Evolutionary conservation across 495 filamentous ascomycete species (phyloP).

Genomic region (Podospora anserina): DNA sequence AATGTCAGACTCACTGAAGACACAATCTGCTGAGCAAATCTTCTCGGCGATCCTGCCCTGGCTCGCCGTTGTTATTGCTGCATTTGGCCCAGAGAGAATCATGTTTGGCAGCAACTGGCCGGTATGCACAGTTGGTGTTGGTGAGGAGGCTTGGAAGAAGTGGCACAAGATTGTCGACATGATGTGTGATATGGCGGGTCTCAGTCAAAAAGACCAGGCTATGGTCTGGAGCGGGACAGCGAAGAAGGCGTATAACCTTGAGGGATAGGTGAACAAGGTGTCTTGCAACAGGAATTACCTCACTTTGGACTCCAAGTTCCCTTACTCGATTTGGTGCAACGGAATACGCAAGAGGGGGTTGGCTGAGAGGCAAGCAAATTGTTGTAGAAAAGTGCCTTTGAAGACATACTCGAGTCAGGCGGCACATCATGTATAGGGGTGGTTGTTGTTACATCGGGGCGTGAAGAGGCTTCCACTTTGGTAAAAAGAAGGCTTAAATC

Average conservation of each 20-base stretch:
- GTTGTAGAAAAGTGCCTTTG: neutral
- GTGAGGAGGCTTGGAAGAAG: constrained; percentile 52
- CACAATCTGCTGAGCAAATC: constrained; percentile 43
- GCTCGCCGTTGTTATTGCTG: constrained; percentile 62
- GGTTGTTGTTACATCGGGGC: neutral
- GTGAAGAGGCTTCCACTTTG: neutral
- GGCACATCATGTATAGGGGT: neutral
- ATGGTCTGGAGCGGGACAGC: constrained; percentile 70
- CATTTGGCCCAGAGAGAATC: constrained; percentile 65
- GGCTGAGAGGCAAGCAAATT: neutral
- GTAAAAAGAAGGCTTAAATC: neutral
- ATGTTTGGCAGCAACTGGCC: constrained; percentile 95
- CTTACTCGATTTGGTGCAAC: neutral
- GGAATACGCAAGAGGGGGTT: neutral
- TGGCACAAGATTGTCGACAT: constrained; percentile 59
- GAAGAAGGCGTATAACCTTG: constrained; percentile 60
- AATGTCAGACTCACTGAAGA: constrained; percentile 50
- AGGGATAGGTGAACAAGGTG: constrained; percentile 25
- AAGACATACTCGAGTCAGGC: neutral
- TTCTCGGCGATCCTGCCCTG: constrained; percentile 55
- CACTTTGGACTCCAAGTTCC: neutral
- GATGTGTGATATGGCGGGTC: constrained; percentile 54
- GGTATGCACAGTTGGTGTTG: constrained; percentile 69
- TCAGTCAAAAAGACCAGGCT: constrained; percentile 56
- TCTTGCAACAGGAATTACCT: neutral